Percentiles rank a stretch among this genome's conserved stretches.
These are phyloP conservation scores for Saturnispora besseyi DNA, from an alignment of 805 yeast species.

Conservation along the genomic window DNA sequence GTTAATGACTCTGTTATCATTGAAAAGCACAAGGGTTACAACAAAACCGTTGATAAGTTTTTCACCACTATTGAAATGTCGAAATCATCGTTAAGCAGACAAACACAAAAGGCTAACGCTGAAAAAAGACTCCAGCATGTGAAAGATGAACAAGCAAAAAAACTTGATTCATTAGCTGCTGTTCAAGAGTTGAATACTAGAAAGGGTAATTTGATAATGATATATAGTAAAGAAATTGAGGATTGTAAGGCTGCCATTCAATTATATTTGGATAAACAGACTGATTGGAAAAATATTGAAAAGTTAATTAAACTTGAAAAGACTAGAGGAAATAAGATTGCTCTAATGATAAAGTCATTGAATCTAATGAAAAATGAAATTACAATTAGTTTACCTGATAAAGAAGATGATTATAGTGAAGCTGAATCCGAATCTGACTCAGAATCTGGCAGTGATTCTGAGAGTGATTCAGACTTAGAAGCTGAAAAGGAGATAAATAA, in stretches of 20 bases:
- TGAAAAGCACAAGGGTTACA: slow-evolving; percentile 54
- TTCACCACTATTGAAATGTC: slow-evolving; percentile 81
- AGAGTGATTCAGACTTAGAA: slow-evolving; percentile 29
- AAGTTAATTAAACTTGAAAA: slow-evolving; percentile 64
- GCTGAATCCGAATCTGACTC: slow-evolving; percentile 26
- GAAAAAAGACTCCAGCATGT: slow-evolving; percentile 68
- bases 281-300: slow-evolving; percentile 92
- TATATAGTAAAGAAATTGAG: slow-evolving; percentile 61
- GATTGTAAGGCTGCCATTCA: slow-evolving; percentile 63
- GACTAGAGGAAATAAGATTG: slow-evolving; percentile 52
- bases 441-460: slow-evolving; percentile 29
- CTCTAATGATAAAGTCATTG: slow-evolving; percentile 58
- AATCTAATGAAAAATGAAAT: slow-evolving; percentile 63
- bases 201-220: slow-evolving; percentile 67
- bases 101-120: slow-evolving; percentile 70
- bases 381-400: slow-evolving; percentile 43
- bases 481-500: slow-evolving; percentile 3
- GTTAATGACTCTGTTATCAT: slow-evolving; percentile 25
- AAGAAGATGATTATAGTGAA: slow-evolving; percentile 28
- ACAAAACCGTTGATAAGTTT: slow-evolving; percentile 71
- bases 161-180: slow-evolving; percentile 53
- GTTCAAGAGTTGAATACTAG: slow-evolving; percentile 55
- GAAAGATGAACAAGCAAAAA: slow-evolving; percentile 57
- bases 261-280: slow-evolving; percentile 62
- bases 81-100: slow-evolving; percentile 63